Percentiles rank a stretch among this genome's conserved stretches.
Conservation (phyloP, 495 filamentous ascomycete genomes). For the Daldinia grandis region DNA sequence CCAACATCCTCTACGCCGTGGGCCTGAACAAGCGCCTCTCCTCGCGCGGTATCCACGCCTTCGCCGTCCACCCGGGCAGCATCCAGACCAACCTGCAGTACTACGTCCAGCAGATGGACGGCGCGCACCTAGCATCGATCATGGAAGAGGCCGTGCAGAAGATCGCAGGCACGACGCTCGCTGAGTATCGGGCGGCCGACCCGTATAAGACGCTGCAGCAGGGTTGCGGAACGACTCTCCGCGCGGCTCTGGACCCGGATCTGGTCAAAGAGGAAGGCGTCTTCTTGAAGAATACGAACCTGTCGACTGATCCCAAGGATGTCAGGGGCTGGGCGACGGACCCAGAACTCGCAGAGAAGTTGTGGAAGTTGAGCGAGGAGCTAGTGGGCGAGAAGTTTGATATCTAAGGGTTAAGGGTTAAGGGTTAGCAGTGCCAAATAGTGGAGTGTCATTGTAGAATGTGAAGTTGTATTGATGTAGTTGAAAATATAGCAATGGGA, state of each 20-base stretch:
- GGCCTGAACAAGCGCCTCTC: constrained; percentile 57
- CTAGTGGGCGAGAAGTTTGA: constrained; percentile 57
- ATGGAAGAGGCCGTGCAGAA: constrained; percentile 36
- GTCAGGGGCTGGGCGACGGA: constrained; percentile 56
- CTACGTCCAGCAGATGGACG: constrained; percentile 20
- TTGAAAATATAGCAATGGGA: not conserved
- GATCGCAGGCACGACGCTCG: constrained; percentile 44
- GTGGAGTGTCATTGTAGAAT: not conserved
- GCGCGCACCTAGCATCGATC: constrained; percentile 21
- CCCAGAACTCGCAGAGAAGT: constrained; percentile 53
- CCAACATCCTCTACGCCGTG: constrained; percentile 65
- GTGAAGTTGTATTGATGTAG: not conserved
- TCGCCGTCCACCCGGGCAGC: constrained; percentile 57
- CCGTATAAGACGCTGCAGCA: constrained; percentile 53
- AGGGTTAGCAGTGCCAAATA: not conserved
- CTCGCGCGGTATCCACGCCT: constrained; percentile 43
- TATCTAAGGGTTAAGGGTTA: constrained; percentile 17
- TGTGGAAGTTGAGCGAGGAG: constrained; percentile 60
- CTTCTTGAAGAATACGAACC: constrained; percentile 52
- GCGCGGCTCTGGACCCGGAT: constrained; percentile 53
- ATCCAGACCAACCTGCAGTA: constrained; percentile 48
- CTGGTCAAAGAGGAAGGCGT: constrained; percentile 42
- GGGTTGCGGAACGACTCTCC: constrained; percentile 51
- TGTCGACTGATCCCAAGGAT: constrained; percentile 41
- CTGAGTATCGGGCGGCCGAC: constrained; percentile 47